These are phyloP conservation scores for Pseudoscleropodium purum DNA, from an alignment of 225 moss, liverwort and hornwort genomes.

Conservation along the genomic window DNA sequence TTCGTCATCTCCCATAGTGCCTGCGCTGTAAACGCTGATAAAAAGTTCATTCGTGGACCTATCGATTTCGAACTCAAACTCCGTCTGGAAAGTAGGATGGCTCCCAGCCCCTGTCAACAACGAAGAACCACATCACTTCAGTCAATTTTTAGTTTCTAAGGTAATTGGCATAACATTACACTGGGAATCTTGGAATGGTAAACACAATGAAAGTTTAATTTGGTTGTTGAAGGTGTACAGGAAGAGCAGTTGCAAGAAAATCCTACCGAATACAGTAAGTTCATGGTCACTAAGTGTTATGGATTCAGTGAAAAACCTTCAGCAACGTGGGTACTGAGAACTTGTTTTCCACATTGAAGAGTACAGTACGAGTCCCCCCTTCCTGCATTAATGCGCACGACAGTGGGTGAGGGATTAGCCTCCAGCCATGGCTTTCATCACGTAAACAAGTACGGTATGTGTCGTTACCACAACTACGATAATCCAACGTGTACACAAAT, in stretches of 20 bases:
- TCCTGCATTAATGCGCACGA: neutral
- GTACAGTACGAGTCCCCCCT: conserved; percentile 3
- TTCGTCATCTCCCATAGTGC: neutral
- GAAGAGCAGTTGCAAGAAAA: neutral
- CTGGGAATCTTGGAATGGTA: neutral
- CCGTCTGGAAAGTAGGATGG: conserved; percentile 3
- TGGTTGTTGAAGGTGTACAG: neutral
- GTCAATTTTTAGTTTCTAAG: neutral
- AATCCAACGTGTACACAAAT: neutral
- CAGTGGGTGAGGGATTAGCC: neutral
- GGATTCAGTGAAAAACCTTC: neutral
- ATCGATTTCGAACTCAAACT: conserved; percentile 22
- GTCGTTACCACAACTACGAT: neutral
- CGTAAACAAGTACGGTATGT: neutral
- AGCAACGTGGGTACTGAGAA: neutral
- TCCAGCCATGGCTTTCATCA: neutral
- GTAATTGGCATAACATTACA: neutral
- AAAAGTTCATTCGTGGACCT: conserved; percentile 12
- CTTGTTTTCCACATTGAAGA: conserved; percentile 18
- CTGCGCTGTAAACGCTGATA: conserved; percentile 1
- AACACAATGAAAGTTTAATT: neutral
- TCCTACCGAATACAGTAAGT: neutral
- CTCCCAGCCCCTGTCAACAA: conserved; percentile 4
- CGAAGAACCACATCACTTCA: neutral
- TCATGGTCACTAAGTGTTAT: neutral